Evolutionary conservation across 495 filamentous ascomycete genomes (phyloP), one percentile per base, ranked within the genome.

Genomic region (Parachaetomium inaequale): DNA sequence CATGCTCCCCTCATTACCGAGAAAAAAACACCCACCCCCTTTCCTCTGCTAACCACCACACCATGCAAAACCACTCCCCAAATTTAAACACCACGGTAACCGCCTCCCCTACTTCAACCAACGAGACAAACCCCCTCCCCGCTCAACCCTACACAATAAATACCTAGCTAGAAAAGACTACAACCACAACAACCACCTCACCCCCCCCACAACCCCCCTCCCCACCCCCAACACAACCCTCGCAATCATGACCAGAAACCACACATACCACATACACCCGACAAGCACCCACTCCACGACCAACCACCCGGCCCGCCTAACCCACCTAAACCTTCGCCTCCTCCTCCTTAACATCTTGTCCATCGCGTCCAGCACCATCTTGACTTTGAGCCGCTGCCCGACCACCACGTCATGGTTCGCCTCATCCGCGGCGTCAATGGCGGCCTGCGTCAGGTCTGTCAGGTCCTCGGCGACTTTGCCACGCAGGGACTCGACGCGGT

Each of bases 171-270:
- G 12, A 4, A 40, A 15, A 2, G 17, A 23, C n/a, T 29, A 85
- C 67, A 95, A 70, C 90, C 90, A 95, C 58, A 96, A 74, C 68
- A 95, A 74, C 92, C 92, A 96, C 66, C 82, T 75, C 15, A 88
- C 74, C 45, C 79, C 81, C 29, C 81, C 76, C 4, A 86, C 71
- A 8, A 84, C 67, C 4, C 84, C 87, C 42, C 79, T 80, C 29
- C 87, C 79, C 14, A 85, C 64, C 19, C 86, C 85, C 31, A 86
- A 75, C 1, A 87, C 65, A 23, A 90, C 61, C 59, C 88, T 79
- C 55, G 86, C 78, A 14, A 86, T 79, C 80, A 90, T 86, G 19
- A 93, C 89, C 49, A 91, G 76, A 55, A 91, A 79, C 90, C 90
- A 93, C 11, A 91, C 87, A 72, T 87, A 89, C 90, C 90, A 93